Evolutionary conservation across 1,284 basidiomycete genomes (phyloP).

Genomic region (Moesziomyces antarcticus): DNA sequence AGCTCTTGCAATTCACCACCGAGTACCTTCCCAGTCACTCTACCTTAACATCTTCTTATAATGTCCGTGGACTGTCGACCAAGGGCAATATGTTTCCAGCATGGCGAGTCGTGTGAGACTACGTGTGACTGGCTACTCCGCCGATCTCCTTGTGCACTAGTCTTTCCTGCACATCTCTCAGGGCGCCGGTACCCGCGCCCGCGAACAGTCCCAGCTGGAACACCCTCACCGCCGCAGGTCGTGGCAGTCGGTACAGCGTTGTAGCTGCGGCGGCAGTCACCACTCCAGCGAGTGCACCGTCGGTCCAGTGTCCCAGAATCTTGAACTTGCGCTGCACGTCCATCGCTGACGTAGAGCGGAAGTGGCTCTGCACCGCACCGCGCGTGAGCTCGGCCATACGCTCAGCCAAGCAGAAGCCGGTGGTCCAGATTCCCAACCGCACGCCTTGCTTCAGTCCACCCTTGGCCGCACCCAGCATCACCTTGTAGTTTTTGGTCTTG

Average conservation of each 20-base stretch:
- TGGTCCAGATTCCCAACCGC: constrained; percentile 53
- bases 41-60: background rate
- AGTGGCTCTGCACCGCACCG: constrained; percentile 7
- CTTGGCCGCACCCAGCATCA: constrained; percentile 56
- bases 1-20: constrained; percentile 22
- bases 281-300: constrained; percentile 52
- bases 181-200: constrained; percentile 37
- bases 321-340: constrained; percentile 7
- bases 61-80: background rate
- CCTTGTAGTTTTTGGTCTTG: constrained; percentile 67
- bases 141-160: constrained; percentile 36
- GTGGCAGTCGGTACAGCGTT: constrained; percentile 39
- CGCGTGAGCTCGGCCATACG: constrained; percentile 21
- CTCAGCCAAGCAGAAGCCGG: constrained; percentile 56
- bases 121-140: constrained; percentile 43
- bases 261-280: constrained; percentile 40
- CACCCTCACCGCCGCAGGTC: constrained; percentile 19
- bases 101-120: background rate
- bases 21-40: constrained; percentile 16
- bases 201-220: constrained; percentile 43
- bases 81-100: too few relatives aligned
- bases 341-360: background rate
- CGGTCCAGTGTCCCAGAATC: constrained; percentile 57
- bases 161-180: constrained; percentile 39
- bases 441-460: constrained; percentile 53